Percentiles rank a stretch among this genome's conserved stretches.
These are phyloP conservation scores for Penicillium sp. DNA, from an alignment of 2,329 filamentous ascomycete species.

Conservation along the genomic window DNA sequence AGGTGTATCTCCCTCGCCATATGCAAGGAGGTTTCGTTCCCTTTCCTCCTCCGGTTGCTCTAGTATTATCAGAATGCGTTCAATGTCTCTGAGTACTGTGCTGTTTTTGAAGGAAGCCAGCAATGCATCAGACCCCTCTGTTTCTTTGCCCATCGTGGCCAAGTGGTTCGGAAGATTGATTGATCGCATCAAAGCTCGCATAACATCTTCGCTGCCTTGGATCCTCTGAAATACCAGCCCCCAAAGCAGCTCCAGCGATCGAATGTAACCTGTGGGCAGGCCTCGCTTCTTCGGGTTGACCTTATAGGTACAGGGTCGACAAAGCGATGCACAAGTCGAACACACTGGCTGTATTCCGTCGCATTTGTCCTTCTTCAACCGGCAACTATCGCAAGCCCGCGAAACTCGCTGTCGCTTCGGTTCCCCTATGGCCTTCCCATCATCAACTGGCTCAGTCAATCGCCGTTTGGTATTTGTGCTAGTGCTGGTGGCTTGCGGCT, in stretches of 20 bases:
- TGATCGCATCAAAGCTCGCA: slow-evolving; percentile 55
- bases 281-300: slow-evolving; percentile 72
- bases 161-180: slow-evolving; percentile 40
- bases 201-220: slow-evolving; percentile 57
- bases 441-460: slow-evolving; percentile 31
- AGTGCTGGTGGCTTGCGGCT: slow-evolving; percentile 31
- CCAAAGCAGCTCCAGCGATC: slow-evolving; percentile 67
- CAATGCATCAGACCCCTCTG: slow-evolving; percentile 54
- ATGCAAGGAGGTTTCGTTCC: slow-evolving; percentile 28
- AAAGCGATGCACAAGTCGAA: slow-evolving; percentile 63
- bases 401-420: slow-evolving; percentile 65
- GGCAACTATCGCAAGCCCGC: slow-evolving; percentile 67
- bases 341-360: slow-evolving; percentile 67
- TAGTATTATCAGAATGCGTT: slow-evolving; percentile 55
- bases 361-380: slow-evolving; percentile 67
- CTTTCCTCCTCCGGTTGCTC: slow-evolving; percentile 40
- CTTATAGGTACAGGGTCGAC: slow-evolving; percentile 67
- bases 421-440: slow-evolving; percentile 32
- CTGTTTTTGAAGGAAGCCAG: slow-evolving; percentile 64
- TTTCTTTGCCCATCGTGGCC: slow-evolving; percentile 39
- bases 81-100: slow-evolving; percentile 61
- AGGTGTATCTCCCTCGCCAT: slow-evolving; percentile 27
- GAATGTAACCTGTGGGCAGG: slow-evolving; percentile 75
- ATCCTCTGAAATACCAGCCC: slow-evolving; percentile 65
- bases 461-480: slow-evolving; percentile 32